Base-by-base conservation (phyloP, 2,329 filamentous ascomycete genomes). In the Aureobasidium leucospermi region DNA sequence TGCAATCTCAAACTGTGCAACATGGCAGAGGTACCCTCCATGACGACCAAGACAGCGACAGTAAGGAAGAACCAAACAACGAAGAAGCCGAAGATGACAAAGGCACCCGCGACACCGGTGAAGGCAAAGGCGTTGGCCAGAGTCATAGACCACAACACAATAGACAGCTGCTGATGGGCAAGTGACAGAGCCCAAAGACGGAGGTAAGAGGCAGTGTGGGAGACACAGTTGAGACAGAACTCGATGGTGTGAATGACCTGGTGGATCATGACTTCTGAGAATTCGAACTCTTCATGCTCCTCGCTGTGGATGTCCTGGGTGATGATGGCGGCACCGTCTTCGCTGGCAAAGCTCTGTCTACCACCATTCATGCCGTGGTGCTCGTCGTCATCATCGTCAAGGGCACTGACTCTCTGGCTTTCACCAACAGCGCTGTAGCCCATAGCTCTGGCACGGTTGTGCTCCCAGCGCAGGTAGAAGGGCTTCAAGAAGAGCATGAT, bases 241-340 rank as follows among this genome's bases (percentile, higher is more conserved):
- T 99, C 90, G 69, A 97, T 97, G 16, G 93, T 97, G 78, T 97
- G 95, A 70, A 99, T 99, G 72, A 96, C 85, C 75, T 99, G 94
- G 76, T 99, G 94, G 70, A 99, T 99, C 91, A 99, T 96, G 64
- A 91, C 84, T 74, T 99, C 94, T 62, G 88, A 85, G 73, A 99
- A 99, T 68, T 99, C 94, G 73, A 99, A 99, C 71, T 99, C 94
- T 69, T 94, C 92, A 67, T 96, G 90, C 66, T 92, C 92, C 51
- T 90, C 89, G 45, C 81, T 82, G 34, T 85, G 83, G 65, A 95
- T 84, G 70, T 94, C 90, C 72, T 96, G 86, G 2, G 90, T 89
- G 70, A 96, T 91, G 85, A 96, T 89, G 59, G 88, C 90, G 61
- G 88, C 85, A 46, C 89, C 90, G 65, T 95, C 90, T 59, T 94